Percentiles rank a stretch among this genome's conserved stretches.
These are phyloP conservation scores for Ophiostoma quercus DNA, from an alignment of 2,329 filamentous ascomycete species.

Conservation along the genomic window DNA sequence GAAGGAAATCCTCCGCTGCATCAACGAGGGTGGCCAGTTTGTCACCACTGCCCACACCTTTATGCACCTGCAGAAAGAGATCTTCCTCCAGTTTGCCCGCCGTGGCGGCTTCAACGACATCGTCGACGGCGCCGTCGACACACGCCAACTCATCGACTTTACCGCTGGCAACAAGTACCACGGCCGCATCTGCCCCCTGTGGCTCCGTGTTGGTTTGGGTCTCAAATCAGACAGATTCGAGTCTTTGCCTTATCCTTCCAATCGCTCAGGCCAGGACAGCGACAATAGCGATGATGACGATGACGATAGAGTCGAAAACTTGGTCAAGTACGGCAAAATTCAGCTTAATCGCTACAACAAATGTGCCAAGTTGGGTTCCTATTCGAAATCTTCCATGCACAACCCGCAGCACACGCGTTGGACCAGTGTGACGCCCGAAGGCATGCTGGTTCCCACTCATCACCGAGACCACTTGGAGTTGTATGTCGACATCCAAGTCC, in stretches of 20 bases:
- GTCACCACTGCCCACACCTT: neutral
- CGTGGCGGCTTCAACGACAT: neutral
- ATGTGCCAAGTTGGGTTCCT: too few relatives aligned
- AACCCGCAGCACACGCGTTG: neutral
- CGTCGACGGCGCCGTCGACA: neutral
- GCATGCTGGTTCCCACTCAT: neutral
- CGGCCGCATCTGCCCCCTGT: neutral
- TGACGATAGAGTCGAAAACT: neutral
- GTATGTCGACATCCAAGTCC: neutral
- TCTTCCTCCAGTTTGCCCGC: neutral
- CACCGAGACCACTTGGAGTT: neutral
- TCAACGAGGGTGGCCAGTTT: neutral
- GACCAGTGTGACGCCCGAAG: conserved; percentile 12
- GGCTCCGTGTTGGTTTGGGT: neutral
- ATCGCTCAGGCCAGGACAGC: neutral
- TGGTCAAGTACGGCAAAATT: neutral
- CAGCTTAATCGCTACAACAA: neutral
- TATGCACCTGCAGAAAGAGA: neutral
- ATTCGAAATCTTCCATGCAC: neutral
- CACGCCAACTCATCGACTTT: neutral
- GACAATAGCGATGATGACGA: neutral
- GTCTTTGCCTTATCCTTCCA: neutral
- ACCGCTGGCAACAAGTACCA: neutral
- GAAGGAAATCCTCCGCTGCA: neutral
- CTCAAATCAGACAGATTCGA: neutral